These are phyloP conservation scores for Wickerhamiella siamensis DNA, from an alignment of 805 yeast species.

Conservation along the genomic window DNA sequence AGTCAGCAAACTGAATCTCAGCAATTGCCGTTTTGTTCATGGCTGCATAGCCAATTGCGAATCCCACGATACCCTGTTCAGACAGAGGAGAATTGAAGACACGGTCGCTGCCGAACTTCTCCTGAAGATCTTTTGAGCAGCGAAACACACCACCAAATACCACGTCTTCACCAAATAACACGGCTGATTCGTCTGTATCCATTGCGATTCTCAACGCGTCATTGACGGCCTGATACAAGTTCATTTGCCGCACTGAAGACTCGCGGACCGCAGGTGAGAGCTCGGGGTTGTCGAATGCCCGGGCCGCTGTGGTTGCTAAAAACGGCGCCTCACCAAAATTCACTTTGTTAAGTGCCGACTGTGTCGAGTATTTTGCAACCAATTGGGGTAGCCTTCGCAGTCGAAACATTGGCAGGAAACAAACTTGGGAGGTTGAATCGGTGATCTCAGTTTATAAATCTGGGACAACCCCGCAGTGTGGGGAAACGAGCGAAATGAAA, in stretches of 20 bases:
- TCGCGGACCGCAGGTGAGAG: slow-evolving; percentile 9
- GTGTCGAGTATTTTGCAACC: background rate
- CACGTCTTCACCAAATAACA: slow-evolving; percentile 88
- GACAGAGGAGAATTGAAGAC: slow-evolving; percentile 85
- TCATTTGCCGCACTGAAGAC: slow-evolving; percentile 20
- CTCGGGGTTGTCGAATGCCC: slow-evolving; percentile 15
- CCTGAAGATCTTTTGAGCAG: slow-evolving; percentile 77
- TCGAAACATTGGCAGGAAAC: no score
- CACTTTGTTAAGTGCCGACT: background rate
- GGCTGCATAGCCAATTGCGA: slow-evolving; percentile 77
- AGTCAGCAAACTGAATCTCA: slow-evolving; percentile 91
- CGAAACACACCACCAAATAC: slow-evolving; percentile 95
- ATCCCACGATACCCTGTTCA: slow-evolving; percentile 87
- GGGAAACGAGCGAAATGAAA: slow-evolving; percentile 3
- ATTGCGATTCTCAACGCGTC: slow-evolving; percentile 81
- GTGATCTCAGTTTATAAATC: background rate
- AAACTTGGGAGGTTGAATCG: background rate
- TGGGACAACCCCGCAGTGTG: slow-evolving; percentile 4
- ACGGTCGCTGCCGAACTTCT: slow-evolving; percentile 76
- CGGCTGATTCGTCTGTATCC: slow-evolving; percentile 81
- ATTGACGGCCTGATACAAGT: slow-evolving; percentile 50
- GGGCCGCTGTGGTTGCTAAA: slow-evolving; percentile 13
- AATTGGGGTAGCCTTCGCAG: background rate
- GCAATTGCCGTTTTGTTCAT: slow-evolving; percentile 83
- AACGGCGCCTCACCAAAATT: slow-evolving; percentile 18